phyloP scores from a whole-genome alignment of 805 yeast species.

The Debaryomyces prosopidis region DNA sequence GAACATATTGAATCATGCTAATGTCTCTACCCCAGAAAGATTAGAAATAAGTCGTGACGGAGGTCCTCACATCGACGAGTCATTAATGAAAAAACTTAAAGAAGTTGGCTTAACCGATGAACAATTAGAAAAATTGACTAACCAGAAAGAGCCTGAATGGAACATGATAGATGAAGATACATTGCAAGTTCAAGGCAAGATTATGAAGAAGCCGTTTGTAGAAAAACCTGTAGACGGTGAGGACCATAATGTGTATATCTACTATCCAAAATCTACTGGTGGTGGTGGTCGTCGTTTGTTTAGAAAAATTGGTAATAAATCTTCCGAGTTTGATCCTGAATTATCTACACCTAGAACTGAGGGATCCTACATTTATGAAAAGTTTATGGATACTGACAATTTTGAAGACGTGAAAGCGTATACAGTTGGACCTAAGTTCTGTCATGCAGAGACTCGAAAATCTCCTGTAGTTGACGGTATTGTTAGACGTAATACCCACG shows the following conservation, averaged over 20 bases:
- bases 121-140: slow-evolving; percentile 62
- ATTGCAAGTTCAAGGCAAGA: slow-evolving; percentile 68
- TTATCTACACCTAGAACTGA: slow-evolving; percentile 74
- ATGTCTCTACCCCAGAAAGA: slow-evolving; percentile 89
- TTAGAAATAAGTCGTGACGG: slow-evolving; percentile 94
- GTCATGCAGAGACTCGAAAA: slow-evolving; percentile 98
- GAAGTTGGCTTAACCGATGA: slow-evolving; percentile 37
- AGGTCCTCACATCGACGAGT: slow-evolving; percentile 79
- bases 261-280: slow-evolving; percentile 84
- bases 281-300: slow-evolving; percentile 97
- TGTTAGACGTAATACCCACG: slow-evolving; percentile 94
- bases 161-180: slow-evolving; percentile 82
- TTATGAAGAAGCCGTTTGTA: slow-evolving; percentile 85
- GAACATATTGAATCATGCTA: slow-evolving; percentile 69
- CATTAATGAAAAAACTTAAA: slow-evolving; percentile 49
- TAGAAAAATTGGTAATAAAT: slow-evolving; percentile 94
- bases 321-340: slow-evolving; percentile 91
- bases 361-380: slow-evolving; percentile 90
- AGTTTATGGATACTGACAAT: slow-evolving; percentile 96
- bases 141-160: slow-evolving; percentile 76
- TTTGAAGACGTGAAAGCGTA: slow-evolving; percentile 98
- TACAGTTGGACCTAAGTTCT: slow-evolving; percentile 86
- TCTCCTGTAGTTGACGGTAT: slow-evolving; percentile 99
- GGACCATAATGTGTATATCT: slow-evolving; percentile 93
- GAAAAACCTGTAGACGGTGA: slow-evolving; percentile 99